These are phyloP conservation scores for Candida verbasci DNA, from an alignment of 805 yeast species.

Conservation along the genomic window DNA sequence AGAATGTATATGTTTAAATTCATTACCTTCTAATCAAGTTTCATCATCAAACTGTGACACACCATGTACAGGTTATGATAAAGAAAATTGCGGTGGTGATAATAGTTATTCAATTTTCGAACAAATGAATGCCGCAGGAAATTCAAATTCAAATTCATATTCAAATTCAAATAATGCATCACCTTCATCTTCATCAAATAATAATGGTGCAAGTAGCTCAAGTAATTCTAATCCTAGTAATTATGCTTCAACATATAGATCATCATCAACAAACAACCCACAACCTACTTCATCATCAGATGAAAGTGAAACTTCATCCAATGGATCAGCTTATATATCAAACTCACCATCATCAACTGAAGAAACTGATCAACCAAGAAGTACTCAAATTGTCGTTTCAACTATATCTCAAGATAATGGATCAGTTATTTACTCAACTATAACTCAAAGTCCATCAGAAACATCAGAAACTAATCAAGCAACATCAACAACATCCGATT, in stretches of 20 bases:
- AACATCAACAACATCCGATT: conserved; percentile 9
- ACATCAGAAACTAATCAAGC: conserved; percentile 12
- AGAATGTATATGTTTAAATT: conserved; percentile 37
- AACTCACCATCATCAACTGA: not conserved
- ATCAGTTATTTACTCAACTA: conserved; percentile 7
- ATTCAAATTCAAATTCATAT: not conserved
- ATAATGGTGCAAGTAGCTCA: not conserved
- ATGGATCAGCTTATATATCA: not conserved
- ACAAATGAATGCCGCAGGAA: conserved; percentile 10
- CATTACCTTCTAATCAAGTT: conserved; percentile 15
- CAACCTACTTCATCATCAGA: conserved; percentile 7
- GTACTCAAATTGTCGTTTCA: conserved; percentile 17
- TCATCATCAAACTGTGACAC: conserved; percentile 26
- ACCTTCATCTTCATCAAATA: not conserved
- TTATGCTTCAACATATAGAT: conserved; percentile 8
- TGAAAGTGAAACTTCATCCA: conserved; percentile 6
- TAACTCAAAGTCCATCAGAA: conserved; percentile 6
- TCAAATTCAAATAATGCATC: not conserved
- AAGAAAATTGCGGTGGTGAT: conserved; percentile 36
- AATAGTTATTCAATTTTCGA: conserved; percentile 28
- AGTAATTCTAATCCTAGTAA: conserved; percentile 8
- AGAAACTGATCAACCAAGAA: not conserved
- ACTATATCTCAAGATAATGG: conserved; percentile 10
- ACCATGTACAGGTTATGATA: conserved; percentile 31
- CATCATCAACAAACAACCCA: conserved; percentile 12